Conservation (phyloP, 2,329 filamentous ascomycete species). For the Tolypocladium nubicola region DNA sequence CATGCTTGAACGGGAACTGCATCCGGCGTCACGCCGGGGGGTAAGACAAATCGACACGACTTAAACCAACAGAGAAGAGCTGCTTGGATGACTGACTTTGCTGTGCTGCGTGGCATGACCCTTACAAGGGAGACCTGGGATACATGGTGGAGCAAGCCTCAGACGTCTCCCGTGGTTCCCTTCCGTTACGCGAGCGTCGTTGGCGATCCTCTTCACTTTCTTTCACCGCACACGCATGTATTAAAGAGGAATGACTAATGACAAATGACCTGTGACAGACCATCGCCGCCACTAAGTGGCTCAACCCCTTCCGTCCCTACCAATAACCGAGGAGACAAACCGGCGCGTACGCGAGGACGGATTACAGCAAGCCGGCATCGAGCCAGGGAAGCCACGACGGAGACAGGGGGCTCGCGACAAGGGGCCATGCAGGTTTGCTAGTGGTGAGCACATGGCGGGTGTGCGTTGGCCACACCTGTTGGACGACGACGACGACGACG, state of each 20-base stretch:
- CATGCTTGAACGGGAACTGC: neutral
- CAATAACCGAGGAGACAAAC: neutral
- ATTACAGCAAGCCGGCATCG: neutral
- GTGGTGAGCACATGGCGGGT: neutral
- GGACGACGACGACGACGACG: neutral
- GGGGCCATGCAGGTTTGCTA: neutral
- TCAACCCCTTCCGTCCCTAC: neutral
- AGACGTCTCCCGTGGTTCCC: constrained; percentile 7
- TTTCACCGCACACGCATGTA: neutral
- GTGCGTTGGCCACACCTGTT: neutral
- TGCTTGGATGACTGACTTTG: neutral
- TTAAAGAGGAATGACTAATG: constrained; percentile 5
- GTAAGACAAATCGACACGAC: neutral
- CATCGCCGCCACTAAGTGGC: constrained; percentile 9
- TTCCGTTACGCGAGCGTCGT: neutral
- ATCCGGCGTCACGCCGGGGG: neutral
- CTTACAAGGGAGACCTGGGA: constrained; percentile 10
- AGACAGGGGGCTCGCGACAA: neutral
- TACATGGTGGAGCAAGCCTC: constrained; percentile 15
- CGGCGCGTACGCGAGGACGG: neutral
- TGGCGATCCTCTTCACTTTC: neutral
- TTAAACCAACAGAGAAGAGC: neutral
- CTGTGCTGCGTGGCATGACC: constrained; percentile 16
- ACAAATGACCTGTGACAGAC: constrained; percentile 10
- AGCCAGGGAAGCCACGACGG: neutral